Conservation (phyloP, 768 basidiomycete genomes). For the Gymnopilus dilepis region DNA sequence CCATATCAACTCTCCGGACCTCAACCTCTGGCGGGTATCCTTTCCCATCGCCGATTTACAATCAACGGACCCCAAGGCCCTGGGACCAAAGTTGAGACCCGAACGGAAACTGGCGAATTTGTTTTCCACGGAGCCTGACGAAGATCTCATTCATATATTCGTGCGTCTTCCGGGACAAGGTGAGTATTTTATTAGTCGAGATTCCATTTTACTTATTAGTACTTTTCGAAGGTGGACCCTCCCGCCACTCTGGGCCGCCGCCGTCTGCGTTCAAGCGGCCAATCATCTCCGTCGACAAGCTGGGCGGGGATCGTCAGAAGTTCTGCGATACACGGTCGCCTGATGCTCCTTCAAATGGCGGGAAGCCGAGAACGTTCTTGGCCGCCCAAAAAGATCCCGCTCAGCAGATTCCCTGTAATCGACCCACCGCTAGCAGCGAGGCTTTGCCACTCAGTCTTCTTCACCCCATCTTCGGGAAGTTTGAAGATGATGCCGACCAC, state of each 20-base stretch:
- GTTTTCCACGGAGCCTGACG: neutral
- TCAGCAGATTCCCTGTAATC: conserved; percentile 5
- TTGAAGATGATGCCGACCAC: conserved; percentile 30
- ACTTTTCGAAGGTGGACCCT: too few relatives aligned
- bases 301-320: too few relatives aligned
- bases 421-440: neutral
- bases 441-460: conserved; percentile 16
- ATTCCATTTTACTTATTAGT: conserved; percentile 5
- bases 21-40: conserved; percentile 23
- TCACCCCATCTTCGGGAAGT: conserved; percentile 32
- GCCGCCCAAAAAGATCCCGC: too few relatives aligned
- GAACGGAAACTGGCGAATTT: neutral
- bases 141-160: neutral
- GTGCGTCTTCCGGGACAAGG: neutral
- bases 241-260: too few relatives aligned
- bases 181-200: neutral
- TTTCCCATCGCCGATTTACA: neutral
- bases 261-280: too few relatives aligned
- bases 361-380: too few relatives aligned
- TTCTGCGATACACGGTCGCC: too few relatives aligned
- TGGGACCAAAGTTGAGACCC: neutral
- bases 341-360: too few relatives aligned
- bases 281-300: too few relatives aligned
- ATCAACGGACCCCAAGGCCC: neutral
- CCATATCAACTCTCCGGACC: conserved; percentile 16